These are phyloP conservation scores for Rhynchosporium secalis DNA, from an alignment of 2,329 filamentous ascomycete species.

Conservation along the genomic window DNA sequence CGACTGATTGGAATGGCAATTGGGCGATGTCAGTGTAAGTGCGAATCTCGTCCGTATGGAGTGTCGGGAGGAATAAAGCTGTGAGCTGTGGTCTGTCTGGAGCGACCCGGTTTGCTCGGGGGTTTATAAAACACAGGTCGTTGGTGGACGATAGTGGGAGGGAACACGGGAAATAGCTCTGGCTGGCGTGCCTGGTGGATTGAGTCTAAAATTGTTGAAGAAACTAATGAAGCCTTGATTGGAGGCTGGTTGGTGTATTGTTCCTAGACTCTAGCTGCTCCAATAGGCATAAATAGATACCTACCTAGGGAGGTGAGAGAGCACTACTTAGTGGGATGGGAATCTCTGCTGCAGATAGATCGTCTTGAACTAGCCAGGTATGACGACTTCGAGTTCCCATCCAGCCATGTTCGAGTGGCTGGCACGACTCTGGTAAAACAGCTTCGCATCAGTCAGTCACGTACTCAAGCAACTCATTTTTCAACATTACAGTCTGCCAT, in stretches of 20 bases:
- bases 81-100: not conserved
- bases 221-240: not conserved
- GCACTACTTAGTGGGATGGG: not conserved
- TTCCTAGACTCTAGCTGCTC: not conserved
- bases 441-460: not conserved
- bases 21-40: conserved; percentile 2
- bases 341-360: conserved; percentile 1
- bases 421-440: not conserved
- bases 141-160: not conserved
- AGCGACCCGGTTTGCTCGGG: conserved; percentile 6
- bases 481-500: not conserved
- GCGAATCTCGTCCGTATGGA: conserved; percentile 9
- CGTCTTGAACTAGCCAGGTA: conserved; percentile 3
- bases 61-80: not conserved
- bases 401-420: not conserved
- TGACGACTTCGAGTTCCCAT: not conserved
- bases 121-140: not conserved
- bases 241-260: not conserved
- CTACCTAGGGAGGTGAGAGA: too few species aligned
- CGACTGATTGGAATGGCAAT: conserved; percentile 8
- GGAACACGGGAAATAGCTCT: not conserved
- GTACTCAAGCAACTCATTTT: not conserved
- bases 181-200: conserved; percentile 6
- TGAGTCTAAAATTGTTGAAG: not conserved
- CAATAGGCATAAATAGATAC: too few species aligned